These are phyloP conservation scores for Eutreptiella sp. DNA, from an alignment of 208 protist species.

Conservation along the genomic window DNA sequence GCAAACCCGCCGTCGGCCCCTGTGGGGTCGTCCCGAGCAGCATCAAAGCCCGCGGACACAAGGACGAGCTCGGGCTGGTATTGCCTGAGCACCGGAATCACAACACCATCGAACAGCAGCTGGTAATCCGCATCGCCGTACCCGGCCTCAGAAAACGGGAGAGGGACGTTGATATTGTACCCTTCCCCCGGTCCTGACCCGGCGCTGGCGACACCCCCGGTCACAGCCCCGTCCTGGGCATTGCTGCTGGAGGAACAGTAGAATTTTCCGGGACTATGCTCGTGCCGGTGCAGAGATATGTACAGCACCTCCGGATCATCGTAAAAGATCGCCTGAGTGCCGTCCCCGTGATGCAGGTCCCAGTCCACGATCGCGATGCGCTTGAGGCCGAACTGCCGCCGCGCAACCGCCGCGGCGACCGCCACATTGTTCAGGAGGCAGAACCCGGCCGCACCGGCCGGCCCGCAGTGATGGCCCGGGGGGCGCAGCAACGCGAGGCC, in stretches of 20 bases:
- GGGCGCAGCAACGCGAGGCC: conserved; percentile 69
- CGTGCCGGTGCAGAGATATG: conserved; percentile 69
- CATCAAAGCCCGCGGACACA: conserved; percentile 80
- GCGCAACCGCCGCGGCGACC: conserved; percentile 51
- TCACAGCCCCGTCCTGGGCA: background rate
- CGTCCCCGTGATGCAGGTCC: conserved; percentile 86
- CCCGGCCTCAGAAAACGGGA: conserved; percentile 50
- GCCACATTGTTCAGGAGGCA: conserved; percentile 81
- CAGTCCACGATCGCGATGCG: conserved; percentile 72
- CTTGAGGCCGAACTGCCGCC: conserved; percentile 29
- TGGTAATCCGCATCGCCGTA: conserved; percentile 64
- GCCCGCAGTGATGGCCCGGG: conserved; percentile 75
- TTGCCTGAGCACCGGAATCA: conserved; percentile 57
- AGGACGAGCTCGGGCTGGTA: conserved; percentile 70
- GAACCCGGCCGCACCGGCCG: conserved; percentile 59
- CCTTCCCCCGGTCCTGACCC: conserved; percentile 44
- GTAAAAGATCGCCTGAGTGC: conserved; percentile 76
- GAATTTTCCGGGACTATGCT: conserved; percentile 53
- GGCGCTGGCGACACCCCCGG: conserved; percentile 32
- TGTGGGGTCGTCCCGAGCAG: conserved; percentile 77
- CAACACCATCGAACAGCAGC: conserved; percentile 45
- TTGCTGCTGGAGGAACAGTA: conserved; percentile 42
- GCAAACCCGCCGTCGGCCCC: conserved; percentile 23
- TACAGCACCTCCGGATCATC: conserved; percentile 53
- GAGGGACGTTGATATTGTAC: conserved; percentile 63